Percentiles rank a stretch among this genome's conserved stretches.
These are phyloP conservation scores for Colletotrichum caudatum DNA, from an alignment of 2,329 filamentous ascomycete genomes.

Conservation along the genomic window DNA sequence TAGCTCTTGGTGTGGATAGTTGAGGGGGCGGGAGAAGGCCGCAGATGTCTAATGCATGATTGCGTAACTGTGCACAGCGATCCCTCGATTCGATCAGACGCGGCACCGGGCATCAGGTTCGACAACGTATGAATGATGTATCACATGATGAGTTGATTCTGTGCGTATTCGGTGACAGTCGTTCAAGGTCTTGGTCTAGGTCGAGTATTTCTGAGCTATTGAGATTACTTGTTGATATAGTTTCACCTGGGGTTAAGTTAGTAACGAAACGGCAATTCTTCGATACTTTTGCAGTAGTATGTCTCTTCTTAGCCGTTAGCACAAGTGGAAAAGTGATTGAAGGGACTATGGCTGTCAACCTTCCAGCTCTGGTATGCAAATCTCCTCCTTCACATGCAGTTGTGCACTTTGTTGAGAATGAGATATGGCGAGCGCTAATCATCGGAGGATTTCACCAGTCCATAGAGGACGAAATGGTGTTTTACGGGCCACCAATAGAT, in stretches of 20 bases:
- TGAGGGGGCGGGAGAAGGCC: background rate
- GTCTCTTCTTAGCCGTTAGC: too few species aligned
- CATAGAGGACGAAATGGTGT: background rate
- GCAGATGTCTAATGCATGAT: conserved; percentile 5
- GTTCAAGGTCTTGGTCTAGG: background rate
- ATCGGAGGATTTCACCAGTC: background rate
- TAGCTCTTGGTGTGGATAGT: background rate
- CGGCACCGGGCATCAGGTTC: background rate
- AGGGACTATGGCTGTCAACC: too few species aligned
- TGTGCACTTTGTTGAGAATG: background rate
- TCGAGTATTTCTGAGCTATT: background rate
- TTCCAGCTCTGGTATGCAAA: background rate
- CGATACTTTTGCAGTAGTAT: background rate
- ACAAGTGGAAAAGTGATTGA: background rate
- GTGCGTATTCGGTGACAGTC: background rate
- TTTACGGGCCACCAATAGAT: background rate
- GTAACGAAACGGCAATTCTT: background rate
- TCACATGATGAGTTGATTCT: background rate
- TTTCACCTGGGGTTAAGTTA: too few species aligned
- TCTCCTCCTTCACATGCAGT: background rate
- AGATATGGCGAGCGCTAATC: background rate
- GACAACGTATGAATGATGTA: background rate
- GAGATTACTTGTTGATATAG: background rate
- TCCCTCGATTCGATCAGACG: background rate
- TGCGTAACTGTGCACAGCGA: background rate